Percentiles rank a stretch among this genome's conserved stretches.
Conservation (phyloP, 805 yeast genomes). For the Pichia nanzhaoensis region DNA sequence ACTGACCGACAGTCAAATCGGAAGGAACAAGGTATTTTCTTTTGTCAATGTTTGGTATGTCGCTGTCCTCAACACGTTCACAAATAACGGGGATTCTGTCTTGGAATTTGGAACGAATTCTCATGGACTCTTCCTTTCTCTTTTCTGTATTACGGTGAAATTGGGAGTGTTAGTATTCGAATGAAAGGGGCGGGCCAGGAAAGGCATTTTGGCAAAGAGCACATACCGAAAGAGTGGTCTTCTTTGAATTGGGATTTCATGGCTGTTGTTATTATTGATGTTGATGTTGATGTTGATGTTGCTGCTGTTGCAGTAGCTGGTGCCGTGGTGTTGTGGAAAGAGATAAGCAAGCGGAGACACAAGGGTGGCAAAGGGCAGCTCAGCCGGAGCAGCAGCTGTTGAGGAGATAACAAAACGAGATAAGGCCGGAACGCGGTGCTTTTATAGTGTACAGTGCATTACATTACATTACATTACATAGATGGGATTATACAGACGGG, state of each 20-base stretch:
- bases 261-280: background rate
- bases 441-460: background rate
- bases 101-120: constrained; percentile 80
- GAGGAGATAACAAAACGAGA: too few relatives aligned
- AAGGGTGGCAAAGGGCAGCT: background rate
- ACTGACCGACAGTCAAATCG: constrained; percentile 95
- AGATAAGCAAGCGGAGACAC: background rate
- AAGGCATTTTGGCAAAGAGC: background rate
- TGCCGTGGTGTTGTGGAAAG: background rate
- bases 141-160: constrained; percentile 43
- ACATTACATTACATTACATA: too few relatives aligned
- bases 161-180: constrained; percentile 2
- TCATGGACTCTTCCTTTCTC: constrained; percentile 89
- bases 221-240: constrained; percentile 89
- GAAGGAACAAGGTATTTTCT: constrained; percentile 95
- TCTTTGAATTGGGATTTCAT: constrained; percentile 94
- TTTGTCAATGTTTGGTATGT: constrained; percentile 93
- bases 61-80: constrained; percentile 94
- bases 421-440: background rate
- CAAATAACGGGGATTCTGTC: constrained; percentile 97
- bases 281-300: too few relatives aligned
- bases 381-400: background rate
- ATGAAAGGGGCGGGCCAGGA: background rate
- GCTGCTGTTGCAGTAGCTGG: background rate
- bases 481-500: background rate